phyloP scores from a whole-genome alignment of 805 yeast species.

The Dipodascus geniculatus region DNA sequence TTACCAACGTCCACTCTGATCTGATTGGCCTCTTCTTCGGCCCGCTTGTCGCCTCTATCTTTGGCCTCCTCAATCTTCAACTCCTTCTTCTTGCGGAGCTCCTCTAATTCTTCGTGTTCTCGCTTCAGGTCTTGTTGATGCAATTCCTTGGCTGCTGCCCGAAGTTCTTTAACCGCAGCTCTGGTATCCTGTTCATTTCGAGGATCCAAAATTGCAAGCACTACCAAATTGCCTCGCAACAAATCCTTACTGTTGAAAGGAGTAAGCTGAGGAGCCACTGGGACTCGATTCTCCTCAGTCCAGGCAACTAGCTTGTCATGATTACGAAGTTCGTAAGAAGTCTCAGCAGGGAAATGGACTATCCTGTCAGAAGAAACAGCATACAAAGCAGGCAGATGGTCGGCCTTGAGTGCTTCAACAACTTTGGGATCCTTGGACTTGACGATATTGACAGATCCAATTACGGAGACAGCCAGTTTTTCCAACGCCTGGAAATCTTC shows the following conservation, averaged over 20 bases:
- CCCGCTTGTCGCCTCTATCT: slow-evolving; percentile 22
- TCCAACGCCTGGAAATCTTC: slow-evolving; percentile 30
- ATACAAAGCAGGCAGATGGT: slow-evolving; percentile 22
- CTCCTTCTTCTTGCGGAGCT: slow-evolving; percentile 22
- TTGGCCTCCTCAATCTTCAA: slow-evolving; percentile 23
- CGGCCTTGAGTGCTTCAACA: slow-evolving; percentile 19
- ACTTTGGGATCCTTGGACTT: slow-evolving; percentile 20
- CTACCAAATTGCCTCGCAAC: slow-evolving; percentile 21
- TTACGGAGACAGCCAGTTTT: slow-evolving; percentile 21
- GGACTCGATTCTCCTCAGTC: slow-evolving; percentile 26
- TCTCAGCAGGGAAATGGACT: slow-evolving; percentile 18
- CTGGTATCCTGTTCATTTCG: slow-evolving; percentile 16
- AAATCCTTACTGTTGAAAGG: slow-evolving; percentile 25
- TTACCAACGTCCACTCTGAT: slow-evolving; percentile 17
- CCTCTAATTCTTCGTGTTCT: slow-evolving; percentile 17
- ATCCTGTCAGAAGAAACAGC: slow-evolving; percentile 21
- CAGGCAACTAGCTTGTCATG: slow-evolving; percentile 19
- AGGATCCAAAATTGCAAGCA: slow-evolving; percentile 23
- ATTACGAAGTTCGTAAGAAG: slow-evolving; percentile 26
- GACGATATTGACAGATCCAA: slow-evolving; percentile 24
- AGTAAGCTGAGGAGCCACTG: slow-evolving; percentile 26
- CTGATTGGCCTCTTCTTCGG: slow-evolving; percentile 20
- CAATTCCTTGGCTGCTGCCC: slow-evolving; percentile 22
- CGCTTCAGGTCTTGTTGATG: slow-evolving; percentile 15
- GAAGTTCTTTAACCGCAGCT: slow-evolving; percentile 19